These are phyloP conservation scores for Rhynchospora pubera DNA, from an alignment of 176 grass and related monocot species.

Conservation along the genomic window DNA sequence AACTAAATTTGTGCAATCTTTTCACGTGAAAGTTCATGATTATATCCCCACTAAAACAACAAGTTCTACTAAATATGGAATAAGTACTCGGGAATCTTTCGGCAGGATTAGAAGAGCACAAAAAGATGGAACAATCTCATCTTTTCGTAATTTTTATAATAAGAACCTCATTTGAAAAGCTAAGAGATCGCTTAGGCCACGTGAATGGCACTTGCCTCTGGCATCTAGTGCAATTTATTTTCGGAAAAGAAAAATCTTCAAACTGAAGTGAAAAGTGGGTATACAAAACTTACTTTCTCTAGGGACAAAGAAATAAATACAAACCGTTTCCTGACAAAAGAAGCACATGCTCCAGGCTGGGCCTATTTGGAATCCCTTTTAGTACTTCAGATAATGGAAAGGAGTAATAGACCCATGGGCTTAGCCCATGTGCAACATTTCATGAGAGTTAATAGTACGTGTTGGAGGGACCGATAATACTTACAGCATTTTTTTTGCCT, in stretches of 20 bases:
- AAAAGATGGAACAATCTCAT: not conserved
- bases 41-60: not conserved
- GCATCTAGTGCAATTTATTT: not conserved
- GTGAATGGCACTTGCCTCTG: not conserved
- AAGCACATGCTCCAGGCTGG: not conserved
- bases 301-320: slow-evolving; percentile 21
- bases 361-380: not conserved
- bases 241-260: not conserved
- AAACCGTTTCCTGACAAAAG: slow-evolving; percentile 13
- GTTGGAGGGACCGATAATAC: not conserved
- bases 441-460: not conserved
- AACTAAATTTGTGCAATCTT: not conserved
- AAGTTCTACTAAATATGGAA: not conserved
- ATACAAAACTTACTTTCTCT: not conserved
- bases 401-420: not conserved
- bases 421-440: slow-evolving; percentile 2
- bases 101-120: not conserved
- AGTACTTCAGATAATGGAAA: not conserved
- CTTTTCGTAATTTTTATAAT: not conserved
- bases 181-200: not conserved
- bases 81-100: not conserved
- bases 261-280: not conserved
- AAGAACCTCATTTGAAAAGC: not conserved
- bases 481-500: not conserved
- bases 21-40: not conserved